Evolutionary conservation across 2,329 filamentous ascomycete species (phyloP).

Genomic region (Elsinoe necatrix): DNA sequence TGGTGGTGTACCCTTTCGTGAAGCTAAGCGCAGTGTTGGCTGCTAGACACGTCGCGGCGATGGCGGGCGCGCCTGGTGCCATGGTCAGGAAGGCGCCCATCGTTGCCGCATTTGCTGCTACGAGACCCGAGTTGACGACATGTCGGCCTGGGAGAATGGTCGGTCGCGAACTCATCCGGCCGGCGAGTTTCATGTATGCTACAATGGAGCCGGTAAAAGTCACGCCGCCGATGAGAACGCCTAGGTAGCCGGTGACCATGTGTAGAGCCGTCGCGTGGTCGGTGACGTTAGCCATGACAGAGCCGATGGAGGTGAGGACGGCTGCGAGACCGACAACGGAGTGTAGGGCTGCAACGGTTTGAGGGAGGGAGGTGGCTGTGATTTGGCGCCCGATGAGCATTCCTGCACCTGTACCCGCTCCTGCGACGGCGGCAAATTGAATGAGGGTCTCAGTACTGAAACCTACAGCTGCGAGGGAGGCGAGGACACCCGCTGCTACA

Average conservation of each 20-base stretch:
- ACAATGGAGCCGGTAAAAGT: slow-evolving; percentile 89
- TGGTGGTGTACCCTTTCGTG: slow-evolving; percentile 79
- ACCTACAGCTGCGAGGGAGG: slow-evolving; percentile 71
- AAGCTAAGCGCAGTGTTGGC: slow-evolving; percentile 74
- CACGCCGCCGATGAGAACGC: slow-evolving; percentile 71
- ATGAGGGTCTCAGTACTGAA: slow-evolving; percentile 70
- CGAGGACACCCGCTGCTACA: slow-evolving; percentile 72
- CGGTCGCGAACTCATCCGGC: slow-evolving; percentile 71
- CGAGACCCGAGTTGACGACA: slow-evolving; percentile 62
- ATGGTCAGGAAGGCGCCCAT: slow-evolving; percentile 78
- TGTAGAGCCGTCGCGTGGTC: slow-evolving; percentile 64
- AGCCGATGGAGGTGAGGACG: slow-evolving; percentile 80
- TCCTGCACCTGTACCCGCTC: slow-evolving; percentile 60
- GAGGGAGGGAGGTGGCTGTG: slow-evolving; percentile 77
- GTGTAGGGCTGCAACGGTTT: slow-evolving; percentile 82
- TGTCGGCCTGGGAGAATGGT: slow-evolving; percentile 66
- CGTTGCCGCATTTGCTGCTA: slow-evolving; percentile 69
- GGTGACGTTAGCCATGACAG: slow-evolving; percentile 65
- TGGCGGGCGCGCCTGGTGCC: slow-evolving; percentile 67
- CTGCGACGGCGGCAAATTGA: slow-evolving; percentile 71
- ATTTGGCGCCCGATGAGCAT: slow-evolving; percentile 76
- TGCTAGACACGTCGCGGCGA: slow-evolving; percentile 69
- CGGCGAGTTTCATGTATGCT: slow-evolving; percentile 78
- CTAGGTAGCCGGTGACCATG: slow-evolving; percentile 76
- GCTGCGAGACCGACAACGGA: slow-evolving; percentile 85